Base-by-base conservation (phyloP, 352 stramenopile species). In the Globisporangium spiculum region DNA sequence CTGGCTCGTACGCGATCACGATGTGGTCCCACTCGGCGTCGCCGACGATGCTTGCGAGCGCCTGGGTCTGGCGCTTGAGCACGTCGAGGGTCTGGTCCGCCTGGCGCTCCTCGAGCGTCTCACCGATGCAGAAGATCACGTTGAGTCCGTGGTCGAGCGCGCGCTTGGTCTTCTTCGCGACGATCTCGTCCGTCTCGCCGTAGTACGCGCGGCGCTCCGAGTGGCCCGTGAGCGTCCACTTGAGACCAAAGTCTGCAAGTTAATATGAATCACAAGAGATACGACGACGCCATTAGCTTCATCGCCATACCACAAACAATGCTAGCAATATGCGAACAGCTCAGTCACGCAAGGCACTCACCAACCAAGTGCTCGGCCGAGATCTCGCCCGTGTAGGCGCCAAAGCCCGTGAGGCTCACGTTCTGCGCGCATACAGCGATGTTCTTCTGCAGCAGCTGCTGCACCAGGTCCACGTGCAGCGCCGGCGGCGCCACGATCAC, bases 71-170 rank as follows among this genome's bases (percentile, higher is more conserved):
- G 57, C 97, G 83, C 59, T 86, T 97, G 74, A 98, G 76, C 41
- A 99, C 96, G 34, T 93, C 84, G 36, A 97, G 83, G 50, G 88
- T 98, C 68, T 98, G 84, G 58, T 92, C 86, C 8, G 76, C 83
- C 67, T 98, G 75, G 55, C 95, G 86, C 67, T 98, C 72, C 41
- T 96, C 86, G 36, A 98, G 83, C 63, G 89, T 97, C 84, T 99
- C 97, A 48, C 97, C 97, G 71, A 99, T 98, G 72, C 97, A 99
- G 72, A 99, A 96, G 79, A 99, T 98, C 54, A 97, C 89, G 48
- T 89, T 91, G 50, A 98, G 78, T 2, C 92, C 96, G 34, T 96
- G 74, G 65, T 91, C 83, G 3, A 98, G 73, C 38, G 94, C 95
- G 38, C 91, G 78, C 79, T 95, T 96, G 61, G 94, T 97, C 86